Conservation (phyloP, 2,329 filamentous ascomycete genomes). For the Penicillium sp. region DNA sequence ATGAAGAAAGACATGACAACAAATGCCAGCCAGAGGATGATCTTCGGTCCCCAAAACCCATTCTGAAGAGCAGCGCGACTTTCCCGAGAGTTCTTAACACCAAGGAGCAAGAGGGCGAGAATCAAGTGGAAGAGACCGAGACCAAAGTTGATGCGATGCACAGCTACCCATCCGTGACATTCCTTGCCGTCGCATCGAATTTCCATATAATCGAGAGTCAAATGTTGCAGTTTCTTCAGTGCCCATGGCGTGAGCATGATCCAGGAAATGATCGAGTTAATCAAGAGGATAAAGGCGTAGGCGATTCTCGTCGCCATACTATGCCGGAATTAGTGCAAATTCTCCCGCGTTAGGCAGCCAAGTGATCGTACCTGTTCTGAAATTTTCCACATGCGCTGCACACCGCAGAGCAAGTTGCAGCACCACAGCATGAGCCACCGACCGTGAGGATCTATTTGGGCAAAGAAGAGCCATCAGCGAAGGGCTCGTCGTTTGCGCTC, state of each 20-base stretch:
- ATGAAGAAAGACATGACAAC: slow-evolving; percentile 94
- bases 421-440: slow-evolving; percentile 89
- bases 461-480: slow-evolving; percentile 15
- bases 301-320: slow-evolving; percentile 96
- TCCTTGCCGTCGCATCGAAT: slow-evolving; percentile 88
- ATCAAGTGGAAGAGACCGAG: slow-evolving; percentile 91
- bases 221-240: slow-evolving; percentile 87
- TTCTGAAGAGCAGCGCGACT: slow-evolving; percentile 88
- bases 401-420: slow-evolving; percentile 92
- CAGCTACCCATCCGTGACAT: slow-evolving; percentile 93
- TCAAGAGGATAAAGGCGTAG: slow-evolving; percentile 87
- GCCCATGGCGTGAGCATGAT: slow-evolving; percentile 99
- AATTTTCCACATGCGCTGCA: slow-evolving; percentile 96
- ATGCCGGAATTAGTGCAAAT: slow-evolving; percentile 24
- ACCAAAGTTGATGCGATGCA: slow-evolving; percentile 97
- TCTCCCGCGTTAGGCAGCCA: slow-evolving; percentile 5
- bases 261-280: slow-evolving; percentile 98
- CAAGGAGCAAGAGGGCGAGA: slow-evolving; percentile 79
- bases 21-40: slow-evolving; percentile 82
- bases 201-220: slow-evolving; percentile 93
- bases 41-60: slow-evolving; percentile 98
- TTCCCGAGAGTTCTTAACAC: slow-evolving; percentile 83
- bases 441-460: slow-evolving; percentile 67
- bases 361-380: slow-evolving; percentile 72
- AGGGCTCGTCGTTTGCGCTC: slow-evolving; percentile 7